Conservation (phyloP, 768 basidiomycete species). For the Suillus clintonianus region DNA sequence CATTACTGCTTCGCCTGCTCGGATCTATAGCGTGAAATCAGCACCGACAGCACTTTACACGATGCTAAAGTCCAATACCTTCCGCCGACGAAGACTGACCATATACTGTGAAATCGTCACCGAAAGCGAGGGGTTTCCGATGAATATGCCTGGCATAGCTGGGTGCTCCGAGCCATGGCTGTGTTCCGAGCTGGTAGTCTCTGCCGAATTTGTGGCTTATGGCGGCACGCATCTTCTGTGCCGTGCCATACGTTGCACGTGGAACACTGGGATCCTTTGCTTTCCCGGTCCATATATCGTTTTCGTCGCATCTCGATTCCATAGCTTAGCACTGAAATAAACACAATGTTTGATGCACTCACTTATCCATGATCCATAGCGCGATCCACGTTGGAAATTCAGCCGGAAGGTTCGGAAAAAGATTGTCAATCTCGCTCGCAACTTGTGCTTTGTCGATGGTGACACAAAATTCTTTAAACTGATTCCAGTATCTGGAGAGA, state of each 20-base stretch:
- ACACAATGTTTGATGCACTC: neutral
- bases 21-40: slow-evolving; percentile 6
- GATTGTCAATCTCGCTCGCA: slow-evolving; percentile 11
- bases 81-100: slow-evolving; percentile 23
- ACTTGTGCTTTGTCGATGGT: slow-evolving; percentile 6
- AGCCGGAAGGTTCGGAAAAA: slow-evolving; percentile 15
- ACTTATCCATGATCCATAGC: slow-evolving; percentile 31
- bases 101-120: slow-evolving; percentile 30
- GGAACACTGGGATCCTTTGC: slow-evolving; percentile 3
- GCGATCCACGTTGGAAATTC: slow-evolving; percentile 26
- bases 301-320: slow-evolving; percentile 26
- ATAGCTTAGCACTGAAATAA: neutral
- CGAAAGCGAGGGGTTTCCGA: slow-evolving; percentile 33
- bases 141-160: slow-evolving; percentile 19
- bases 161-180: slow-evolving; percentile 30
- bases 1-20: slow-evolving; percentile 24
- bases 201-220: slow-evolving; percentile 32
- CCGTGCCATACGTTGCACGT: slow-evolving; percentile 28
- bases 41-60: neutral
- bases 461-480: slow-evolving; percentile 19
- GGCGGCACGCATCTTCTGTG: slow-evolving; percentile 38
- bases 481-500: slow-evolving; percentile 18
- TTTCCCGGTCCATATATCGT: slow-evolving; percentile 21
- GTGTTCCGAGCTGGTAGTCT: slow-evolving; percentile 21
- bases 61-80: slow-evolving; percentile 15